Percentiles rank a stretch among this genome's conserved stretches.
phyloP scores from a whole-genome alignment of 2,329 filamentous ascomycete species.

The Claviceps pusilla region DNA sequence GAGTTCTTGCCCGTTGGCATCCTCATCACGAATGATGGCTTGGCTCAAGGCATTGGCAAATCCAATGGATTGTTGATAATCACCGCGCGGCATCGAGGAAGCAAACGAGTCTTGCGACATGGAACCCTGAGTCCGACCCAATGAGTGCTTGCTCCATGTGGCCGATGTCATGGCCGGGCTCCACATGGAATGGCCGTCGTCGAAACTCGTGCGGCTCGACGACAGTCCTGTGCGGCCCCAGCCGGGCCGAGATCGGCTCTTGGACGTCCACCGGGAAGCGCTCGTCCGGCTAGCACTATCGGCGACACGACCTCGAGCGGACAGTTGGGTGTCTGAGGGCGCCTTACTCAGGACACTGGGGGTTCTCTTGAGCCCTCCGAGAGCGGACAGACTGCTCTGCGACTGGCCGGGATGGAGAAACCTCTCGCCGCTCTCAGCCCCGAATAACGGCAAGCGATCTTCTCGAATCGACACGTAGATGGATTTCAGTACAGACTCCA shows the following conservation, averaged over 20 bases:
- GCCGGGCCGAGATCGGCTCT: conserved; percentile 63
- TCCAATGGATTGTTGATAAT: conserved; percentile 91
- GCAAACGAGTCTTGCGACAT: conserved; percentile 86
- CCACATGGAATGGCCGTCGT: conserved; percentile 81
- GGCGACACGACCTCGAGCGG: conserved; percentile 52
- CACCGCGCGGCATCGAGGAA: conserved; percentile 57
- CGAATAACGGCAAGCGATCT: conserved; percentile 73
- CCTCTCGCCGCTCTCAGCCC: conserved; percentile 41
- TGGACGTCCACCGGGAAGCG: conserved; percentile 65
- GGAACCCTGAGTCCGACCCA: conserved; percentile 79
- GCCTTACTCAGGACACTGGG: conserved; percentile 88
- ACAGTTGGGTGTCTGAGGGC: conserved; percentile 64
- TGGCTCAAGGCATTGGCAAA: conserved; percentile 95
- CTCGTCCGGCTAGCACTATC: conserved; percentile 44
- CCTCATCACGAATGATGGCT: conserved; percentile 86
- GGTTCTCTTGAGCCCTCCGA: conserved; percentile 64
- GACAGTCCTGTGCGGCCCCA: conserved; percentile 69
- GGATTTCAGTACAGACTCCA: conserved; percentile 81
- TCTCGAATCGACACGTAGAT: conserved; percentile 84
- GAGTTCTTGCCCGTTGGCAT: conserved; percentile 36
- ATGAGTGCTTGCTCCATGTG: conserved; percentile 86
- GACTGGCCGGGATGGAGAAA: conserved; percentile 23
- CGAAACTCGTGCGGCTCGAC: conserved; percentile 85
- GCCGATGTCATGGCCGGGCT: conserved; percentile 75
- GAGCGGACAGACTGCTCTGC: conserved; percentile 55